Evolutionary conservation across 805 yeast genomes (phyloP).

Genomic region (Candida ascalaphidarum): DNA sequence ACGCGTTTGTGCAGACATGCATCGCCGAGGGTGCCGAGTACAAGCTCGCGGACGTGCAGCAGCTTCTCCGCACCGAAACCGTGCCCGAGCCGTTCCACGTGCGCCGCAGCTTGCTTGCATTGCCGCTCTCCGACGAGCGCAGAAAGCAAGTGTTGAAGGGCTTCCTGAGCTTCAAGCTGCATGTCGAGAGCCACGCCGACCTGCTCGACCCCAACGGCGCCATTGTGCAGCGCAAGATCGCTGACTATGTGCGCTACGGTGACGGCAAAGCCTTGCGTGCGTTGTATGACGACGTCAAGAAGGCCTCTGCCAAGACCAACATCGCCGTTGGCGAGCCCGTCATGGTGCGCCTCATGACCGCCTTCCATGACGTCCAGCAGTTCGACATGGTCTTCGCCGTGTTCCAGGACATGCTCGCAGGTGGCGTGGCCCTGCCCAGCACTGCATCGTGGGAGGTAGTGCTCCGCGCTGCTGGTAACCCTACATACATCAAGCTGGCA

Average conservation of each 20-base stretch:
- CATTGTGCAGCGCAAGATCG: slow-evolving; percentile 13
- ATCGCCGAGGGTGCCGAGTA: slow-evolving; percentile 12
- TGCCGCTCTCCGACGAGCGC: slow-evolving; percentile 1
- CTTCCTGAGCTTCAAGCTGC: slow-evolving; percentile 1
- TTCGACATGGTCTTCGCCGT: slow-evolving; percentile 31
- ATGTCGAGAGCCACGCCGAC: slow-evolving; percentile 7
- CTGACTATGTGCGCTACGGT: slow-evolving; percentile 9
- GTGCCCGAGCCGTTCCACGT: slow-evolving; percentile 11
- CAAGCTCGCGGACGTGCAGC: slow-evolving; percentile 14
- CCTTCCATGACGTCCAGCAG: slow-evolving; percentile 27
- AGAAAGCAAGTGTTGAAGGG: slow-evolving; percentile 4
- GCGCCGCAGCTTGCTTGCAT: slow-evolving; percentile 6
- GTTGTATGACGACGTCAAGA: slow-evolving; percentile 16
- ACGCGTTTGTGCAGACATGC: slow-evolving; percentile 24
- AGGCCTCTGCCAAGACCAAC: slow-evolving; percentile 14
- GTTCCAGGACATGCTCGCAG: slow-evolving; percentile 41
- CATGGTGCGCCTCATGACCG: slow-evolving; percentile 36
- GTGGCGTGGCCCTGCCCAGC: slow-evolving; percentile 30
- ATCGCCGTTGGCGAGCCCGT: slow-evolving; percentile 32
- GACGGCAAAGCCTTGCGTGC: slow-evolving; percentile 11
- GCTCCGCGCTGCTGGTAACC: slow-evolving; percentile 38
- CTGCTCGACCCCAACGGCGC: slow-evolving; percentile 26
- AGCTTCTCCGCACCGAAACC: slow-evolving; percentile 17
- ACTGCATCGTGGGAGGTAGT: slow-evolving; percentile 53
- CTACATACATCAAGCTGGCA: slow-evolving; percentile 13